Base-by-base conservation (phyloP, 768 basidiomycete genomes). In the Suillus hirtellus region DNA sequence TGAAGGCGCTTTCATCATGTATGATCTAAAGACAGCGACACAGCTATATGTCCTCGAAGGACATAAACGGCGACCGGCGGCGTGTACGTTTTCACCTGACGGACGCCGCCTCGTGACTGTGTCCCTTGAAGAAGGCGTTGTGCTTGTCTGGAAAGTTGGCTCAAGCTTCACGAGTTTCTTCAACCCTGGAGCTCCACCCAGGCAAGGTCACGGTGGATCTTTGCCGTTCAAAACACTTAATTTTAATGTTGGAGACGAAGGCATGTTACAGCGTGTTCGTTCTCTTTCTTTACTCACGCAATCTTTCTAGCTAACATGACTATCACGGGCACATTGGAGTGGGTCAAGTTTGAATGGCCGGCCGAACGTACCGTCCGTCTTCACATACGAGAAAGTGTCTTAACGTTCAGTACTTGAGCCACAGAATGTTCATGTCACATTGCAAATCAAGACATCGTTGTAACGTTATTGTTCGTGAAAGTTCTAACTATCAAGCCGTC, bases 71-170 rank as follows among this genome's bases (percentile, higher is more conserved):
- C 80, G 83, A 1, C 85, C 95, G 11, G 85, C 92, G 0, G 94
- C 93, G 0, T 89, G 93, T 65, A 92, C 89, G 63, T 99, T 97
- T 74, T 96, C 95, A 9, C 91, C 95, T 0, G 97, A 99, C 69
- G 97, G 97, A 0, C 80, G 95, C 21, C 82, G 97, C 21, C 80
- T 99, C 19, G 89, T 96, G 44, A 95, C 95, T 0, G 79, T 93
- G 10, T 96, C 92, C 0, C 79, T 99, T 31, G 92, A 91, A 65
- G 95, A 98, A 71, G 87, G 86, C 34, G 80, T 84, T 4, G 89
- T 95, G 6, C 82, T 94, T 14, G 93, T 96, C 15, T 99, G 97
- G 97, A 98, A 98, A 71, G 95, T 98, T 6, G 96, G 97, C 0
- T 82, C 87, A 10, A 93, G 93, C 70, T 85, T 99, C 66, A 81